Evolutionary conservation across 768 basidiomycete species (phyloP).

Genomic region (Amyloporia xantha): DNA sequence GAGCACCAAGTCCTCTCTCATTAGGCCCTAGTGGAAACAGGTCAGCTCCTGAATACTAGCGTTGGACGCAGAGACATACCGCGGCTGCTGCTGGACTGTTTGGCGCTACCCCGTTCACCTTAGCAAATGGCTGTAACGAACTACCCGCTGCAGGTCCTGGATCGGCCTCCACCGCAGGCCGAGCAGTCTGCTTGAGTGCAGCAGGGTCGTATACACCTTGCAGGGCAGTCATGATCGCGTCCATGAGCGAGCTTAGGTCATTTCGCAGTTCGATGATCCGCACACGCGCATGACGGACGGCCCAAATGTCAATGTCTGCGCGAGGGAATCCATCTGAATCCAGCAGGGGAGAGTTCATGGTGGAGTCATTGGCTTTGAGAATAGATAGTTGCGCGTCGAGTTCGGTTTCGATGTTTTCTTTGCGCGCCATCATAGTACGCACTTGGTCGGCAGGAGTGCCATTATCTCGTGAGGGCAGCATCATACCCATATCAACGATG

Average conservation of each 20-base stretch:
- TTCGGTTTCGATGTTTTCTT: conserved; percentile 68
- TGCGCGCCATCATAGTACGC: conserved; percentile 56
- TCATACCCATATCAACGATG: conserved; percentile 36
- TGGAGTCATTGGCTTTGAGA: conserved; percentile 55
- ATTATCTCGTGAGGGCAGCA: conserved; percentile 36
- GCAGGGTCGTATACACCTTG: conserved; percentile 58
- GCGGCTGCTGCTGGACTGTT: conserved; percentile 79
- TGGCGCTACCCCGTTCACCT: conserved; percentile 74
- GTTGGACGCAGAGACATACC: no score
- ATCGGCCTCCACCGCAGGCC: background rate
- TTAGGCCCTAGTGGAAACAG: conserved; percentile 50
- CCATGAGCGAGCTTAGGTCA: conserved; percentile 61
- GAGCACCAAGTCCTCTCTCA: conserved; percentile 62
- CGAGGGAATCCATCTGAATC: conserved; percentile 88
- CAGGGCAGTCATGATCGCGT: conserved; percentile 60
- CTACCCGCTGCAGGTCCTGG: conserved; percentile 3
- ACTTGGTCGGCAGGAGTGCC: conserved; percentile 53
- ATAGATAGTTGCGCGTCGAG: conserved; percentile 56
- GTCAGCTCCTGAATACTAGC: no score
- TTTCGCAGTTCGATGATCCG: conserved; percentile 78
- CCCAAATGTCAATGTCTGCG: conserved; percentile 78
- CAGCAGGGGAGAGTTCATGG: conserved; percentile 69
- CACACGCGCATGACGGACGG: conserved; percentile 67
- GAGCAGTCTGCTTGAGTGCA: background rate
- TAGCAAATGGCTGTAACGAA: conserved; percentile 58